Base-by-base conservation (phyloP, 345 rosid genomes). In the Aquilaria yunnanensis region DNA sequence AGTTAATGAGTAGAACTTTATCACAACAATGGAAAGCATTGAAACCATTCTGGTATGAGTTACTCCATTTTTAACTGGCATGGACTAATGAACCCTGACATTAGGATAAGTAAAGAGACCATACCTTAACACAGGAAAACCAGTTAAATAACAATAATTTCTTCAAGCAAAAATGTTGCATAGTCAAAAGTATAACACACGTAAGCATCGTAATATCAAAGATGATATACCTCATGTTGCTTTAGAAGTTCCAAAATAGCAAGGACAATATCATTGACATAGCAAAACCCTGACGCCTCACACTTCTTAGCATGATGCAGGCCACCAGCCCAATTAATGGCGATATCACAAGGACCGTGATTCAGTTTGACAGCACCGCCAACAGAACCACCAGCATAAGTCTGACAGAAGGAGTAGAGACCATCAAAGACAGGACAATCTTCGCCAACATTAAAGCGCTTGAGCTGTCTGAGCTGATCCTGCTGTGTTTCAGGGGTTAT, bases 391-490 rank as follows among this genome's bases (percentile, higher is more conserved):
- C 90, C 90, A 6, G 94, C 87, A 54, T 82, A 87, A 33, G 88
- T 81, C 76, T 84, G 90, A 63, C 94, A 87, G 57, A 85, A 85
- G 16, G 83, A 79, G 64, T 77, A 87, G 11, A 87, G 86, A 33
- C 85, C 87, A 50, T 84, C 90, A 69, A 87, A 86, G 55, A 86
- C 87, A 5, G 89, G 87, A 34, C 89, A 86, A 63, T 84, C 89
- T 71, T 86, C 90, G 46, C 91, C 91, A 45, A 86, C 92, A 67
- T 86, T 83, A 67, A 86, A 83, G 56, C 92, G 73, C 69, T 81
- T 86, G 61, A 81, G 92, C 53, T 83, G 89, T 61, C 89, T 75
- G n/a, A 83, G 71, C 67, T 81, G 89, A 56, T 86, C 87, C 70
- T 86, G 92, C 79, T 85, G 91, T 7, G 88, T 78, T 60, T 85